Evolutionary conservation across 1,139 yeast species (phyloP).

Genomic region (Hansenula sp.): DNA sequence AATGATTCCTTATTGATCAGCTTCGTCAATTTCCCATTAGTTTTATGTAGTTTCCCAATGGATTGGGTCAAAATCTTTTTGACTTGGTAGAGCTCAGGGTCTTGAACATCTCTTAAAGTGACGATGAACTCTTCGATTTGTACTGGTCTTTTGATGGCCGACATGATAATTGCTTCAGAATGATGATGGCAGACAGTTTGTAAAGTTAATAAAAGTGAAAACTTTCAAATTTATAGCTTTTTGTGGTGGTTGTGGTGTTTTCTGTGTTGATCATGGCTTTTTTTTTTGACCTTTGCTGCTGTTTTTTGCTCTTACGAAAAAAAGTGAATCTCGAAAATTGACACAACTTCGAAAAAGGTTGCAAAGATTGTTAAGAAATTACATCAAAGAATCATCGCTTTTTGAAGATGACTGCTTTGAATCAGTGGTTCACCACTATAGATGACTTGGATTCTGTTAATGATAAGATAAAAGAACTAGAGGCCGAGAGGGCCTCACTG

Average conservation of each 20-base stretch:
- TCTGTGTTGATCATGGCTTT: not conserved
- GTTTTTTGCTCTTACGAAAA: not conserved
- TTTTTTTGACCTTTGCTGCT: not conserved
- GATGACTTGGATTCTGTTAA: slow-evolving; percentile 24
- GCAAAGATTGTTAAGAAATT: no score
- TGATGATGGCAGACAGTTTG: no score
- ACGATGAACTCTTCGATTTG: slow-evolving; percentile 20
- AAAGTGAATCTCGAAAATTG: no score
- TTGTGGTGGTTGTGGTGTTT: not conserved
- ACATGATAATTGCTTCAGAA: slow-evolving; percentile 11
- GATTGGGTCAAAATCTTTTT: slow-evolving; percentile 12
- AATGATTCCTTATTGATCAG: slow-evolving; percentile 13
- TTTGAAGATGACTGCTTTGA: not conserved
- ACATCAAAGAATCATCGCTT: no score
- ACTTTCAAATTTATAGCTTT: not conserved
- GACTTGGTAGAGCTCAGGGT: slow-evolving; percentile 13
- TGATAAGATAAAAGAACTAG: slow-evolving; percentile 19
- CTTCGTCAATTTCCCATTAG: slow-evolving; percentile 18
- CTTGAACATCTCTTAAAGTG: slow-evolving; percentile 17
- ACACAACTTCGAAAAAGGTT: no score
- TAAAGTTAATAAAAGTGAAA: no score
- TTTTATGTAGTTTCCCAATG: slow-evolving; percentile 14
- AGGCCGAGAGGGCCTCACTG: slow-evolving; percentile 12
- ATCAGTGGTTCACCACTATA: slow-evolving; percentile 8
- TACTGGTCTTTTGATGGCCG: slow-evolving; percentile 21